Percentiles rank a stretch among this genome's conserved stretches.
These are phyloP conservation scores for Colletotrichum sojae DNA, from an alignment of 2,329 filamentous ascomycete genomes.

Conservation along the genomic window DNA sequence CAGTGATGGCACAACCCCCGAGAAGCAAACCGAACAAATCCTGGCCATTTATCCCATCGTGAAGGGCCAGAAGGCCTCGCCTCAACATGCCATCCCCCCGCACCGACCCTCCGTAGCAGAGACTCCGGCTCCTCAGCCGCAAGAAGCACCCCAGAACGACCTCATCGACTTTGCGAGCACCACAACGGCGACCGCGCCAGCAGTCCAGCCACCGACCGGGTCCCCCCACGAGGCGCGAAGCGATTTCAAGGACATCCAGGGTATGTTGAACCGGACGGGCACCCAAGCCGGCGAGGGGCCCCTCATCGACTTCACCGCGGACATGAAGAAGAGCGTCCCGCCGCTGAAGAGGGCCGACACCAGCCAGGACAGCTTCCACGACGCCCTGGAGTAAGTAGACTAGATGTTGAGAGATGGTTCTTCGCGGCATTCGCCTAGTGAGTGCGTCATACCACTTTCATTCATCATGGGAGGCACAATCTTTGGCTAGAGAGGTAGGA, in stretches of 20 bases:
- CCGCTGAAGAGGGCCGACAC: conserved; percentile 52
- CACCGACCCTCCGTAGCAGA: conserved; percentile 42
- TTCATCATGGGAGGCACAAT: conserved; percentile 32
- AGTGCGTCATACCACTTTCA: conserved; percentile 28
- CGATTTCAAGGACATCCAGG: conserved; percentile 55
- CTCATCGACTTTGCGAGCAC: conserved; percentile 70
- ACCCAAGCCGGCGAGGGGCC: conserved; percentile 61
- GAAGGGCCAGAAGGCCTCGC: conserved; percentile 76
- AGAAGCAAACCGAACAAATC: conserved; percentile 85
- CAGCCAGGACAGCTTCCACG: conserved; percentile 56
- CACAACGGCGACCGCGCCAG: conserved; percentile 21
- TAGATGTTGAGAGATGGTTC: neutral
- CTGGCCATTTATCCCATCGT: conserved; percentile 88
- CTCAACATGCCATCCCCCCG: conserved; percentile 70
- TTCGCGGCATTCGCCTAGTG: neutral
- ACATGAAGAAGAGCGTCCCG: conserved; percentile 60
- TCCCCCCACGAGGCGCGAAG: conserved; percentile 11
- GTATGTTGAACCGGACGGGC: conserved; percentile 63
- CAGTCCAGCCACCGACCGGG: conserved; percentile 5
- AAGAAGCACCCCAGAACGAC: conserved; percentile 50
- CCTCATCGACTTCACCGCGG: conserved; percentile 69
- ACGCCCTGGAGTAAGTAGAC: conserved; percentile 52
- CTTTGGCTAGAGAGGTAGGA: conserved; percentile 18
- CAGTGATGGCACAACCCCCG: conserved; percentile 75
- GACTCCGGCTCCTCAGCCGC: conserved; percentile 43